Conservation (phyloP, 2,329 filamentous ascomycete genomes). For the Epichloe amarillans region DNA sequence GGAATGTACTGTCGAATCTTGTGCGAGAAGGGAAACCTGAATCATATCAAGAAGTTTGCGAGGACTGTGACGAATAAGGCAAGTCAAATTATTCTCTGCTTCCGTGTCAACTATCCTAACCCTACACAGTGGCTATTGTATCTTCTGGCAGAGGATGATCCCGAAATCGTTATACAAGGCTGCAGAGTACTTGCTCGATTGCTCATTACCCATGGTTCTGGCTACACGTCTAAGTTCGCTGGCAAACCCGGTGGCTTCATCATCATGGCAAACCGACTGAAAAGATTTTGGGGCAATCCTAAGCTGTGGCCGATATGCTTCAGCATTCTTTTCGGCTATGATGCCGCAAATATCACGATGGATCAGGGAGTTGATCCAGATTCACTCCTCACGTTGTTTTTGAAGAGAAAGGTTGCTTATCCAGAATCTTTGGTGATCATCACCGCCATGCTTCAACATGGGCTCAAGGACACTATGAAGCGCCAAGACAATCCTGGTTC, state of each 20-base stretch:
- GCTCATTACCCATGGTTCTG: conserved; percentile 66
- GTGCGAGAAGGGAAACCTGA: conserved; percentile 56
- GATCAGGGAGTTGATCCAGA: conserved; percentile 61
- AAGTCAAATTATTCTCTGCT: conserved; percentile 11
- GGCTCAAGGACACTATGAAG: conserved; percentile 56
- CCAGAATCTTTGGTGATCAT: conserved; percentile 72
- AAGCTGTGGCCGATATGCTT: conserved; percentile 81
- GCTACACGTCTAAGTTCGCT: conserved; percentile 75
- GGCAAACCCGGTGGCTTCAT: conserved; percentile 75
- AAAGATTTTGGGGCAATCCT: conserved; percentile 78
- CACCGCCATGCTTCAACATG: conserved; percentile 75
- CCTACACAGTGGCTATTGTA: conserved; percentile 69
- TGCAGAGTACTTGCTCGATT: conserved; percentile 74
- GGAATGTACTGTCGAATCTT: conserved; percentile 66
- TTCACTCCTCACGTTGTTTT: conserved; percentile 62
- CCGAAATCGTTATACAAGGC: conserved; percentile 68
- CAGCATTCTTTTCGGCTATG: conserved; percentile 73
- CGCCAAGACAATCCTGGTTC: conserved; percentile 48
- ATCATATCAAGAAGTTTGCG: conserved; percentile 73
- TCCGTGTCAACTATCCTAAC: conserved; percentile 7
- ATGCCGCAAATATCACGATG: conserved; percentile 63
- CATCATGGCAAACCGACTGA: conserved; percentile 71
- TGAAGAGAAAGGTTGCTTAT: conserved; percentile 52
- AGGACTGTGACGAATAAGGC: conserved; percentile 93
- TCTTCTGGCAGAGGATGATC: conserved; percentile 73